phyloP scores from a whole-genome alignment of 148 eudicot species.

The Chenopodium berlandieri region DNA sequence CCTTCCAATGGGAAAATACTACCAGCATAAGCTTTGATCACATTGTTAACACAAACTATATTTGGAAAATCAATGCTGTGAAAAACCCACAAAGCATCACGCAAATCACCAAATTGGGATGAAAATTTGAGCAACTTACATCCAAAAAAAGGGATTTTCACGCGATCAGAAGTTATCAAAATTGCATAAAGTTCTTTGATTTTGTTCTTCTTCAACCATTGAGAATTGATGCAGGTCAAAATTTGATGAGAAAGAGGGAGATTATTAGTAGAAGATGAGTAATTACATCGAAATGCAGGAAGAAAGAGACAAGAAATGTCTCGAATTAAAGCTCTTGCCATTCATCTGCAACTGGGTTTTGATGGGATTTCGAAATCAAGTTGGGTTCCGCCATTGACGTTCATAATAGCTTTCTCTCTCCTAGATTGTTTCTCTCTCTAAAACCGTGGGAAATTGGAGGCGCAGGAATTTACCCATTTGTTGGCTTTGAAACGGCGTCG shows the following conservation, averaged over 20 bases:
- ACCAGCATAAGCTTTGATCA: slow-evolving; percentile 56
- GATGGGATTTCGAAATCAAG: slow-evolving; percentile 13
- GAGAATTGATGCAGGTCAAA: slow-evolving; percentile 28
- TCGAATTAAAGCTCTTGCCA: slow-evolving; percentile 45
- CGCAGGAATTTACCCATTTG: background rate
- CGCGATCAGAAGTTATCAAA: slow-evolving; percentile 44
- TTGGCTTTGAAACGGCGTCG: slow-evolving; percentile 2
- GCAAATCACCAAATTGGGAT: slow-evolving; percentile 39
- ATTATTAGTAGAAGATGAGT: slow-evolving; percentile 8
- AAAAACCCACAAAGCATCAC: slow-evolving; percentile 47
- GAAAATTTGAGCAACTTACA: slow-evolving; percentile 54
- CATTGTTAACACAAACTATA: slow-evolving; percentile 57
- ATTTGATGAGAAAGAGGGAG: slow-evolving; percentile 12
- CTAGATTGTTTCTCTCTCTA: background rate
- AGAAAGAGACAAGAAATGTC: slow-evolving; percentile 24
- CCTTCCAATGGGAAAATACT: slow-evolving; percentile 40
- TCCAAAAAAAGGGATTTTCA: slow-evolving; percentile 52
- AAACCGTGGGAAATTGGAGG: slow-evolving; percentile 2
- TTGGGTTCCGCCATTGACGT: slow-evolving; percentile 47
- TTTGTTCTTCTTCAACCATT: slow-evolving; percentile 34
- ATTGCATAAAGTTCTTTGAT: slow-evolving; percentile 59
- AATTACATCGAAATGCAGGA: slow-evolving; percentile 14
- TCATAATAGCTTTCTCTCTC: slow-evolving; percentile 26
- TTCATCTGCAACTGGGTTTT: slow-evolving; percentile 41
- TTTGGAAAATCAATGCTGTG: slow-evolving; percentile 37